Evolutionary conservation across 1,284 basidiomycete genomes (phyloP), one percentile per base, ranked within the genome.

Genomic region (Microbotryum violaceum): DNA sequence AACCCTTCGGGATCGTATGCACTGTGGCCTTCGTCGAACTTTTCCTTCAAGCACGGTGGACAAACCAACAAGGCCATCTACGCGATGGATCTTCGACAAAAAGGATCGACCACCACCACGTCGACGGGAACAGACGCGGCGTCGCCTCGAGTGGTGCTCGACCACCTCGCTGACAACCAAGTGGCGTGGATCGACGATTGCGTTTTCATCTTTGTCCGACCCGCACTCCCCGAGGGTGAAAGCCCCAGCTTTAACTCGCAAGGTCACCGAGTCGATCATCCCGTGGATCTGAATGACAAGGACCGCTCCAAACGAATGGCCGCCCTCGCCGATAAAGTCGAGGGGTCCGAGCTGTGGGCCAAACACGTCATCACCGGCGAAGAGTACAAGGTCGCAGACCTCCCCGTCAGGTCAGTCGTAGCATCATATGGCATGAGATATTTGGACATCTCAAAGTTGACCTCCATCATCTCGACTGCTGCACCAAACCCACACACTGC

Each of bases 41-140:
- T 85, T 75, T 82, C 84, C 45, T 81, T 89, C 60, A 78, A 83
- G 60, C 80, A 82, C 29, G 85, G 85, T 72, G 82, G 83, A 88
- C 90, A 70, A 75, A 86, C 78, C 7, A n/a, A 21, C 21, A 31
- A n/a, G 55, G 23, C 23, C 37, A 29, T 57, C 56, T 60, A 56
- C 60, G 46, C 21, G 25, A 46, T 33, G 37, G 44, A 29, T 68
- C 45, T 51, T 21, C 52, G 51, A 62, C 52, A 51, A 58, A 33
- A 53, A 12, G 14, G 9, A n/a, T 21, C 37, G 18, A 47, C 45
- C 8, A 21, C 18, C 23, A 31, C 37, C 29, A 25, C 16, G 23
- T 50, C 52, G 45, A 53, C 49, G 9, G 27, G 37, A 46, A 31
- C 46, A 1, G 16, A 29, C 51, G 20, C n/a, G 20, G 47, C 18